Conservation (phyloP, 805 yeast genomes). For the Saccharomycopsis sp. region DNA sequence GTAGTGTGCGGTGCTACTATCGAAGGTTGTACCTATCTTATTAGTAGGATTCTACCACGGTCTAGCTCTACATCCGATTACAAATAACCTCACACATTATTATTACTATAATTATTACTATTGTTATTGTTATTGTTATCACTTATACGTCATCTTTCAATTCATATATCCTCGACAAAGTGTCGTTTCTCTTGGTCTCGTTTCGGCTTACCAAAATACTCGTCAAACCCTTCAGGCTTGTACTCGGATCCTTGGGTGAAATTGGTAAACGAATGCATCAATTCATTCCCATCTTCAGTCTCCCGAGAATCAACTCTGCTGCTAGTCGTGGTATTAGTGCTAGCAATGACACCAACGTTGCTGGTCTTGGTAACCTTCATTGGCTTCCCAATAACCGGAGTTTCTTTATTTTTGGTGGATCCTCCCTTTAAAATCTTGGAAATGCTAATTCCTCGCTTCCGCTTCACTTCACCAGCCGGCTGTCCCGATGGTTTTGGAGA, state of each 20-base stretch:
- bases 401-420: neutral
- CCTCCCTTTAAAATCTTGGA: constrained; percentile 3
- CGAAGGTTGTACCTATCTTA: too few species aligned
- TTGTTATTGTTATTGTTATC: too few species aligned
- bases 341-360: neutral
- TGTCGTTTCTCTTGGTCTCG: neutral
- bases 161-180: constrained; percentile 8
- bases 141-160: too few species aligned
- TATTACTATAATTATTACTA: too few species aligned
- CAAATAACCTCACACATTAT: too few species aligned
- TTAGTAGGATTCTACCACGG: too few species aligned
- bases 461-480: neutral
- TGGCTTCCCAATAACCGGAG: neutral
- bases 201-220: constrained; percentile 7
- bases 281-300: constrained; percentile 2
- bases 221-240: constrained; percentile 10
- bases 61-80: too few species aligned
- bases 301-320: neutral
- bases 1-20: too few species aligned
- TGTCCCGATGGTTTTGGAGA: neutral
- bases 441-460: constrained; percentile 11
- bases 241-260: constrained; percentile 15
- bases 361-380: too few species aligned
- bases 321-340: neutral
- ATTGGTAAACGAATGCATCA: constrained; percentile 11